Evolutionary conservation across 192 early-diverging fungal genomes (phyloP).

Genomic region (Pilobolus umbonatus): DNA sequence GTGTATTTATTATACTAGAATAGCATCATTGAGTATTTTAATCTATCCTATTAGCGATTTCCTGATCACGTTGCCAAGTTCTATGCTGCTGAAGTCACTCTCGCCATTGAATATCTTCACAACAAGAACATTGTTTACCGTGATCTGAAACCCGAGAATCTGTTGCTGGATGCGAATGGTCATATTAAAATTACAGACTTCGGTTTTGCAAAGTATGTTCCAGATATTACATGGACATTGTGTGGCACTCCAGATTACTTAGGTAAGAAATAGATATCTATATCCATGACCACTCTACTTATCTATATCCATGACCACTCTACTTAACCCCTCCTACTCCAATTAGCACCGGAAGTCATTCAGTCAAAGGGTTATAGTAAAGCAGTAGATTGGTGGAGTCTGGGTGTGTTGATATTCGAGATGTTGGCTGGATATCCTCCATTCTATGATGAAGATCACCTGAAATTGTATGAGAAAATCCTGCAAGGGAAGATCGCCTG

Average conservation of each 20-base stretch:
- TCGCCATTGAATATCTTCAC: constrained; percentile 74
- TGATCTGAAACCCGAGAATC: constrained; percentile 78
- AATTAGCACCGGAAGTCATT: constrained; percentile 83
- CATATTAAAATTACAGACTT: constrained; percentile 83
- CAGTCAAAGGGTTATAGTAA: constrained; percentile 87
- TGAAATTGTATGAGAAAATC: constrained; percentile 89
- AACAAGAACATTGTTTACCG: constrained; percentile 69
- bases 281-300: constrained; percentile 28
- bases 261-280: constrained; percentile 14
- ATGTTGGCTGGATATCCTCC: constrained; percentile 94
- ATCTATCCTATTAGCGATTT: too few relatives aligned
- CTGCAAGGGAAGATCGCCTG: constrained; percentile 77
- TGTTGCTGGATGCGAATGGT: constrained; percentile 68
- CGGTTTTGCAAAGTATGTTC: constrained; percentile 78
- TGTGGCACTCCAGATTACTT: constrained; percentile 79
- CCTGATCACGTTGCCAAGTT: constrained; percentile 65
- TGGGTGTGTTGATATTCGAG: constrained; percentile 88
- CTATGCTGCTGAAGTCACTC: constrained; percentile 68
- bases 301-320: constrained; percentile 6
- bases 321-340: too few relatives aligned
- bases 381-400: constrained; percentile 92
- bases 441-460: constrained; percentile 91
- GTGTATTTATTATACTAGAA: too few relatives aligned
- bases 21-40: too few relatives aligned
- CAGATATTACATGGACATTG: constrained; percentile 75